Evolutionary conservation across 305 asterid species (phyloP).

Genomic region (Caryopteris hybrid): DNA sequence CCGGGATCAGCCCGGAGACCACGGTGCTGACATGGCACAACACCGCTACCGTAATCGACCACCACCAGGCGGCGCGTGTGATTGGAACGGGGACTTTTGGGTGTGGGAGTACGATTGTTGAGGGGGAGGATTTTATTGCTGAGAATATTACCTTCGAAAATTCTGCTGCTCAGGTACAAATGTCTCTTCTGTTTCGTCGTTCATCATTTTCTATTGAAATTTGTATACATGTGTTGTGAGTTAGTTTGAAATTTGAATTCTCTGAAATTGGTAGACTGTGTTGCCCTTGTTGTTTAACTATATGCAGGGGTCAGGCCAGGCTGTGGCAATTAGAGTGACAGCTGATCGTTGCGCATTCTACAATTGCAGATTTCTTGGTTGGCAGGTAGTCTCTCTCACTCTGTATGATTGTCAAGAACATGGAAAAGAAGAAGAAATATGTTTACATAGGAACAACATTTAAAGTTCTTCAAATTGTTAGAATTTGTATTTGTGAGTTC

Average conservation of each 20-base stretch:
- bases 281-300: slow-evolving; percentile 3
- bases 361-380: slow-evolving; percentile 90
- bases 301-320: slow-evolving; percentile 88
- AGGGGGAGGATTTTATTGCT: slow-evolving; percentile 96
- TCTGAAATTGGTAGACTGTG: not conserved
- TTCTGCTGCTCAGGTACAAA: slow-evolving; percentile 68
- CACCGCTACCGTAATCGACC: slow-evolving; percentile 72
- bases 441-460: no score
- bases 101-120: slow-evolving; percentile 77
- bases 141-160: slow-evolving; percentile 92
- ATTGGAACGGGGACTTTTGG: slow-evolving; percentile 98
- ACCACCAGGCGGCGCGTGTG: slow-evolving; percentile 84
- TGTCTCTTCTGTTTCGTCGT: not conserved
- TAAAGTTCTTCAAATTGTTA: not conserved
- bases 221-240: not conserved
- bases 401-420: not conserved
- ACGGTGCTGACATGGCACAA: slow-evolving; percentile 77
- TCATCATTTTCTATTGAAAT: not conserved
- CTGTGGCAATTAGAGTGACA: slow-evolving; percentile 90
- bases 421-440: no score
- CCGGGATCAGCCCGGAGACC: slow-evolving; percentile 70
- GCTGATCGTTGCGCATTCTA: slow-evolving; percentile 94
- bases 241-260: not conserved
- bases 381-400: slow-evolving; percentile 58
- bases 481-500: not conserved